Evolutionary conservation across 2,329 filamentous ascomycete species (phyloP), one percentile per base, ranked within the genome.

Genomic region (Trichoderma pleuroti): DNA sequence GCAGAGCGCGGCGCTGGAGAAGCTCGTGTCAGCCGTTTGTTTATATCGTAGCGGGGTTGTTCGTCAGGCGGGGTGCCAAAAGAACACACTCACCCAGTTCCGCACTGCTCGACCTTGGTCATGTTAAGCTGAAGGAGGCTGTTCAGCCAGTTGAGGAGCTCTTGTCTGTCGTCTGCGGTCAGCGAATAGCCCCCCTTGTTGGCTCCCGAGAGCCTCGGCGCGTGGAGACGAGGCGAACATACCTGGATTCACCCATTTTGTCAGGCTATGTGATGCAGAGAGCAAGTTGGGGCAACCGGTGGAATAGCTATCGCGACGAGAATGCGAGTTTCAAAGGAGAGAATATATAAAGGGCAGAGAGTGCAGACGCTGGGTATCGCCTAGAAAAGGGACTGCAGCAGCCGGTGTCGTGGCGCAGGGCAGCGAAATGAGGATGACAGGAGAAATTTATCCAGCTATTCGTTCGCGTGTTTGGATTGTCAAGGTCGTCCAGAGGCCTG

Each of bases 21-120:
- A 56, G 63, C 61, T 69, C 73, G 73, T 72, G 75, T 73, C 69
- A 60, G 60, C 26, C 6, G 12, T 73, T 64, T 34, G 68, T 72
- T 56, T 39, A 54, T 52, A 56, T 67, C 62, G 71, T 57, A 68
- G 69, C 69, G 46, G 71, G 68, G 63, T 72, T 57, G 63, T 54
- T 67, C 39, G 61, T 9, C 42, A 34, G 67, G 71, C 71, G 70
- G 69, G 76, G 74, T 76, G 77, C 75, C 73, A 73, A 72, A 74
- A 36, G 73, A 81, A 85, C 78, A 90, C 72, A 80, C 79, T 78
- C 74, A 98, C 95, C 95, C 96, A 79, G 95, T 98, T 81, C 96
- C 96, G 82, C 95, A 98, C 87, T 99, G 96, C 86, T 99, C 96
- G 81, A 99, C 93, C 84, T 98, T 98, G 78, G 92, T 98, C 78